A percentile compares a stretch with the other conserved stretches of the same genome.
These are phyloP conservation scores for Phytophthora fragariae DNA, from an alignment of 352 stramenopile genomes.

Conservation along the genomic window DNA sequence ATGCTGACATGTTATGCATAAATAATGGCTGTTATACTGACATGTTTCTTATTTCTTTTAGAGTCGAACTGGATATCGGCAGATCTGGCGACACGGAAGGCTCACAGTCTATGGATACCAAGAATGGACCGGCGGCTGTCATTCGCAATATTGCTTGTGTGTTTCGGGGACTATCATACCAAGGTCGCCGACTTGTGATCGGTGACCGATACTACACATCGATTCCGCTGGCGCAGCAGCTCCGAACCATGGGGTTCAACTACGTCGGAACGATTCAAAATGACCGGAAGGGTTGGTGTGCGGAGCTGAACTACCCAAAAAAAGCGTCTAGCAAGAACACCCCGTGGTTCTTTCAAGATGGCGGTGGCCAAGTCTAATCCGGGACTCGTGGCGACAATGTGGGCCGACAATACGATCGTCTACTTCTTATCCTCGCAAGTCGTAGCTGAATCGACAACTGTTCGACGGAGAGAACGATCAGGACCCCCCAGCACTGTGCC, in stretches of 20 bases:
- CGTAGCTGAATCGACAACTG: too few relatives aligned
- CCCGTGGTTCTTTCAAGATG: neutral
- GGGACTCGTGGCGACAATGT: neutral
- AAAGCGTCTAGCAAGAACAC: neutral
- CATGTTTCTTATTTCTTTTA: neutral
- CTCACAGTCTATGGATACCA: neutral
- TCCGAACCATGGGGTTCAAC: neutral
- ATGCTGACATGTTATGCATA: neutral
- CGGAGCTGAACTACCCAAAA: neutral
- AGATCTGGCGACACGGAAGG: neutral
- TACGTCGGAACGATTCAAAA: neutral
- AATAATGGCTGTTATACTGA: neutral
- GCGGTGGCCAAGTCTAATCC: neutral
- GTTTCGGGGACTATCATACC: neutral
- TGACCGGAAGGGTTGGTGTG: neutral
- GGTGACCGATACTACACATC: neutral
- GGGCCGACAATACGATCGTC: neutral
- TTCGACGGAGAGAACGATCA: too few relatives aligned
- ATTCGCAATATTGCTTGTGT: conserved; percentile 1
- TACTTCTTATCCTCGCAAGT: neutral
- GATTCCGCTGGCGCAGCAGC: neutral
- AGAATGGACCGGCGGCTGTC: neutral
- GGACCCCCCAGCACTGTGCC: neutral
- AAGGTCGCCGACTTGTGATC: neutral
- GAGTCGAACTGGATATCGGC: neutral